Base-by-base conservation (phyloP, 2,329 filamentous ascomycete species). In the Metarhizium anisopliae region DNA sequence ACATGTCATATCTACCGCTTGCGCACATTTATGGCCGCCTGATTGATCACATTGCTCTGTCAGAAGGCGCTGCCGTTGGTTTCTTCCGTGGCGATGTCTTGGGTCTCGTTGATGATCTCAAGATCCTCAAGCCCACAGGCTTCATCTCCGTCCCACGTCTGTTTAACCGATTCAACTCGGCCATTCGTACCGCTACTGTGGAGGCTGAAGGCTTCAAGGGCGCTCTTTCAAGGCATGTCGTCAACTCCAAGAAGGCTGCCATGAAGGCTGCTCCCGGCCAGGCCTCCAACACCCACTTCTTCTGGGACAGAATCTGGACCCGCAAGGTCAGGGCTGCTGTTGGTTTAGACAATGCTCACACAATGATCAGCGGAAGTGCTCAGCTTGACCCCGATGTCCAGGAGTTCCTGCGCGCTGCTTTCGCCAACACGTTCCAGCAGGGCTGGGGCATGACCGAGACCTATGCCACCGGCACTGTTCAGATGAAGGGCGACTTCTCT, bases 381-480 rank as follows among this genome's bases (percentile, higher is more conserved):
- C 93, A 93, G 58, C 82, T 99, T 47, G 93, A 97, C 64, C 90
- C 91, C 0, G 83, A 84, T 30, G 83, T 97, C 38, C 92, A 97
- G 61, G 81, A 89, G 65, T 96, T 97, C 75, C 81, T 97, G 51
- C 87, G 91, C 49, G 84, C 92, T 43, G 87, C 89, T 35, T 89
- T 95, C 60, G 87, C 82, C 58, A 89, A 86, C 71, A 78, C 84
- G 66, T 88, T 97, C 66, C 71, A 82, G 36, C 93, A 97, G 73
- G 94, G 93, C 35, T 99, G 93, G 70, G 94, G 94, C 51, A 78
- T 99, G 70, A 99, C 94, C 1, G 94, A 99, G 74, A 89, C 91
- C 1, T 96, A 95, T 66, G 91, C 92, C 47, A 81, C 87, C 35
- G 84, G 82, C 25, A 79, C 86, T 13, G 81, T 83, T 40, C 94